These are phyloP conservation scores for Nepenthes alata DNA, from an alignment of 179 eudicot genomes.

Conservation along the genomic window DNA sequence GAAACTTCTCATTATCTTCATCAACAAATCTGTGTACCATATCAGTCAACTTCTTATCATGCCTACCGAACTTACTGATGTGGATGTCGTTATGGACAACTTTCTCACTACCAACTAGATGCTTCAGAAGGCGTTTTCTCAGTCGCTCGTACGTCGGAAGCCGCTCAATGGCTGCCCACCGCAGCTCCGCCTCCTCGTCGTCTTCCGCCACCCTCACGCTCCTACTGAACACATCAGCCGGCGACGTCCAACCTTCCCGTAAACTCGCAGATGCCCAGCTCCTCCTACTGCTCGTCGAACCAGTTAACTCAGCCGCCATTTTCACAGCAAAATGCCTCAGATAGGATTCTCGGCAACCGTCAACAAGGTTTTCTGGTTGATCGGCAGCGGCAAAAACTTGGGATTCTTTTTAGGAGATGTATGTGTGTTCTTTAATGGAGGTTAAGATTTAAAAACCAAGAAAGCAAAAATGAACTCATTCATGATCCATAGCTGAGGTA, in stretches of 20 bases:
- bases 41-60: conserved; percentile 56
- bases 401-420: too few species aligned
- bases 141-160: conserved; percentile 66
- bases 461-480: too few species aligned
- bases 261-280: conserved; percentile 16
- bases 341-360: too few species aligned
- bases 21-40: conserved; percentile 43
- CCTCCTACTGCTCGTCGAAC: conserved; percentile 18
- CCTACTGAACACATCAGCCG: conserved; percentile 19
- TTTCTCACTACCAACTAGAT: conserved; percentile 50
- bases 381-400: too few species aligned
- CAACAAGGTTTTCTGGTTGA: too few species aligned
- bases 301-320: conserved; percentile 6
- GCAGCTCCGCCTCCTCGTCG: conserved; percentile 74
- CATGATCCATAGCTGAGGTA: too few species aligned
- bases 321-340: neutral
- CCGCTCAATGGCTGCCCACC: conserved; percentile 89
- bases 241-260: conserved; percentile 23
- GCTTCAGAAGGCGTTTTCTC: conserved; percentile 48
- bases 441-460: too few species aligned
- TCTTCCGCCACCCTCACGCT: conserved; percentile 19
- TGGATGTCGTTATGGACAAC: conserved; percentile 45
- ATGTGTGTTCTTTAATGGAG: too few species aligned
- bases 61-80: conserved; percentile 34
- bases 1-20: conserved; percentile 63